Evolutionary conservation across 2,329 filamentous ascomycete species (phyloP).

Genomic region (Fusarium begoniae): DNA sequence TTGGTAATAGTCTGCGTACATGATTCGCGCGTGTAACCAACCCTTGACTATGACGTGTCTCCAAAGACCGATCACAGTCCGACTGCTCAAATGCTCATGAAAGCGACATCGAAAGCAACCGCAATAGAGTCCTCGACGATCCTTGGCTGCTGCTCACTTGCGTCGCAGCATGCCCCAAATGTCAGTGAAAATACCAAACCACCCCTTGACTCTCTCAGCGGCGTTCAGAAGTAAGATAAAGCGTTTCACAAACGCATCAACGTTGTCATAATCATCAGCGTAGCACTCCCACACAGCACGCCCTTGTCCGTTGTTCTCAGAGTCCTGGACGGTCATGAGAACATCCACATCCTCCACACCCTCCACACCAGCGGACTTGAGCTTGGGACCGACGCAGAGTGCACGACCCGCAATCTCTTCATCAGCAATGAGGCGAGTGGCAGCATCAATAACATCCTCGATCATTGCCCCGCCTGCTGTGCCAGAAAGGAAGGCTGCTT

Average conservation of each 20-base stretch:
- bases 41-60: background rate
- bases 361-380: slow-evolving; percentile 43
- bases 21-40: background rate
- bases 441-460: slow-evolving; percentile 71
- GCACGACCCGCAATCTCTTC: slow-evolving; percentile 64
- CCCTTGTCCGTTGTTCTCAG: slow-evolving; percentile 52
- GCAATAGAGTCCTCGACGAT: background rate
- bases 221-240: slow-evolving; percentile 64
- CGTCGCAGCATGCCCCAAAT: slow-evolving; percentile 36
- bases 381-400: slow-evolving; percentile 65
- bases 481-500: slow-evolving; percentile 64
- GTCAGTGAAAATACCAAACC: slow-evolving; percentile 57
- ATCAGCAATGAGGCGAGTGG: slow-evolving; percentile 69
- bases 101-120: background rate
- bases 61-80: background rate
- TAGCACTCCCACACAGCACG: slow-evolving; percentile 68
- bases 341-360: slow-evolving; percentile 47
- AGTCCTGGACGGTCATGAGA: slow-evolving; percentile 37
- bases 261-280: slow-evolving; percentile 65
- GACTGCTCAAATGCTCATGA: background rate
- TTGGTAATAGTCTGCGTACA: background rate
- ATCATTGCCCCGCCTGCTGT: slow-evolving; percentile 57
- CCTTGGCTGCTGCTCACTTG: slow-evolving; percentile 17
- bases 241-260: slow-evolving; percentile 64
- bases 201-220: slow-evolving; percentile 60